Evolutionary conservation across 1,284 basidiomycete genomes (phyloP).

Genomic region (Cutaneotrichosporon daszewskae): DNA sequence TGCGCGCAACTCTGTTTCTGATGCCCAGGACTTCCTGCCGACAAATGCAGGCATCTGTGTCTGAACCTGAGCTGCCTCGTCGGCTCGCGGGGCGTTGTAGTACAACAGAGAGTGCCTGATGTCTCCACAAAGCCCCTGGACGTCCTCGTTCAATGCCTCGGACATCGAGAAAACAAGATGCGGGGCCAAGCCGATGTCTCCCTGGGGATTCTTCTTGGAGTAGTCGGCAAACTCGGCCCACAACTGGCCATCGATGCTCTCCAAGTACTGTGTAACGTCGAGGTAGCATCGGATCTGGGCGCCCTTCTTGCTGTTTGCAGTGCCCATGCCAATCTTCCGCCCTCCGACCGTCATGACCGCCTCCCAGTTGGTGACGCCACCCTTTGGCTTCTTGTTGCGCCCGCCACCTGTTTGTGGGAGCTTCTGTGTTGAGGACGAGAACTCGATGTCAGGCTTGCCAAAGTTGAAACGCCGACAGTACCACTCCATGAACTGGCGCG

Average conservation of each 20-base stretch:
- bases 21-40: conserved; percentile 21
- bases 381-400: conserved; percentile 22
- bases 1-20: conserved; percentile 39
- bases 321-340: conserved; percentile 71
- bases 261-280: conserved; percentile 81
- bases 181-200: conserved; percentile 58
- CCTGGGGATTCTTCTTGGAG: conserved; percentile 34
- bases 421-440: conserved; percentile 37
- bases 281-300: conserved; percentile 73
- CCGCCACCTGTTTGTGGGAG: background rate
- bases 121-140: conserved; percentile 66
- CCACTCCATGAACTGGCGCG: conserved; percentile 89
- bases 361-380: conserved; percentile 57
- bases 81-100: conserved; percentile 42
- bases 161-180: conserved; percentile 67
- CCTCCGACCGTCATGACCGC: conserved; percentile 76
- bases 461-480: conserved; percentile 81
- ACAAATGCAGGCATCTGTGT: conserved; percentile 28
- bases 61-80: conserved; percentile 21
- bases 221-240: conserved; percentile 64
- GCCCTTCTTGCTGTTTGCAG: conserved; percentile 65
- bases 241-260: conserved; percentile 69
- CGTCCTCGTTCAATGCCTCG: conserved; percentile 63
- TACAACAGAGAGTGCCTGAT: conserved; percentile 57
- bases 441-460: conserved; percentile 70